These are phyloP conservation scores for Saccharomyces uvarum DNA, from an alignment of 1,139 yeast species.

Conservation along the genomic window DNA sequence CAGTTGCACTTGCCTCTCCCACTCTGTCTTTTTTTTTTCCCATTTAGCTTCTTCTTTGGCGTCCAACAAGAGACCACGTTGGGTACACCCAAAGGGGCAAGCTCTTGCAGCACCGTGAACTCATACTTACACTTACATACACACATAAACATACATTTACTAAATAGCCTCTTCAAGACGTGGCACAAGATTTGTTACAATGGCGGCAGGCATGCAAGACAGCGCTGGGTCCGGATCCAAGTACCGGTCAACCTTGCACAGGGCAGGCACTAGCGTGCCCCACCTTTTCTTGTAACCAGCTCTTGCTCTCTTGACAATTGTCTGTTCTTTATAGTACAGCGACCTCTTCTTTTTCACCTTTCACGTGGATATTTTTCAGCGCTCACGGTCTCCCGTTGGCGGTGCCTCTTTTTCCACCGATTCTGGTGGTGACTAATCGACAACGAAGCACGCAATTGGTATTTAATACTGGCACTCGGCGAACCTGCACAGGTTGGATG, in stretches of 20 bases:
- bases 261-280: too few relatives aligned
- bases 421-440: background rate
- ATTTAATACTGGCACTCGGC: background rate
- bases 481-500: background rate
- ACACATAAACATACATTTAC: background rate
- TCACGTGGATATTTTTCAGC: background rate
- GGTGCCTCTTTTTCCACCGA: background rate
- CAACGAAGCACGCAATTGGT: background rate
- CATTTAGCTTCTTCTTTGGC: background rate
- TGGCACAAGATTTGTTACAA: background rate
- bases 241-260: too few relatives aligned
- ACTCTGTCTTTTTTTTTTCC: constrained; percentile 1
- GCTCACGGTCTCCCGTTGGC: background rate
- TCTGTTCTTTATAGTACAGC: background rate
- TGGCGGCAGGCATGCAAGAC: too few relatives aligned
- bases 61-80: background rate
- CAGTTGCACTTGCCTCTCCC: constrained; percentile 1
- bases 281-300: background rate
- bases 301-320: background rate
- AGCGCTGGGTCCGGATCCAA: too few relatives aligned
- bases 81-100: background rate
- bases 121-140: background rate
- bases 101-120: background rate
- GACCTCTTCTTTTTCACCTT: background rate
- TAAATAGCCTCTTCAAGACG: background rate